Conservation (phyloP, 176 grass and related monocot species). For the Cenchrus fungigraminus region DNA sequence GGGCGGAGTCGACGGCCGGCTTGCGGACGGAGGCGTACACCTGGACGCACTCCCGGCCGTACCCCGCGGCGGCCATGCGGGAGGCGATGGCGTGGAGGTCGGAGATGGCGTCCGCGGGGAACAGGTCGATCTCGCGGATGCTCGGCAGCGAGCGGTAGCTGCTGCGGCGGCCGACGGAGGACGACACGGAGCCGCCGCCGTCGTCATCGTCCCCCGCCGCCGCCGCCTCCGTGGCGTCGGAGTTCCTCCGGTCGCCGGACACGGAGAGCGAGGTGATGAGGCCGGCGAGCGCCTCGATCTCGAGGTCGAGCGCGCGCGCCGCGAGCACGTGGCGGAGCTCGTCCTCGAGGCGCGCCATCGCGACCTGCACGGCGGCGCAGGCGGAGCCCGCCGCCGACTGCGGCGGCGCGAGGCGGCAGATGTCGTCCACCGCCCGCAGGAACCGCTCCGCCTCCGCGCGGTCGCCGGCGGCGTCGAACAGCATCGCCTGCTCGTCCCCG, state of each 20-base stretch:
- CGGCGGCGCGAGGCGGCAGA: slow-evolving; percentile 52
- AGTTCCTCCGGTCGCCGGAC: slow-evolving; percentile 38
- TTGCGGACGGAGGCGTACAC: slow-evolving; percentile 88
- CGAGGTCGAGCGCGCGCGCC: slow-evolving; percentile 58
- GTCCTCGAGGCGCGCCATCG: slow-evolving; percentile 82
- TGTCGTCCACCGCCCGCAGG: slow-evolving; percentile 68
- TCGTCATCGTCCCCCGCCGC: slow-evolving; percentile 20
- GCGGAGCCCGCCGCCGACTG: slow-evolving; percentile 3
- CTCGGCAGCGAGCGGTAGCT: slow-evolving; percentile 68
- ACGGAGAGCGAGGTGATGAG: slow-evolving; percentile 55
- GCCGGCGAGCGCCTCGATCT: slow-evolving; percentile 58
- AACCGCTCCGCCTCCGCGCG: slow-evolving; percentile 59
- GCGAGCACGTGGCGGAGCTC: slow-evolving; percentile 72
- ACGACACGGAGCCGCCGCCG: slow-evolving; percentile 24
- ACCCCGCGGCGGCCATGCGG: slow-evolving; percentile 69
- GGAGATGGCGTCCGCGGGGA: slow-evolving; percentile 67
- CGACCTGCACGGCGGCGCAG: slow-evolving; percentile 53
- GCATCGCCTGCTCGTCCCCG: slow-evolving; percentile 52
- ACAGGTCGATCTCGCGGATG: slow-evolving; percentile 90
- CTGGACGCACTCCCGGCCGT: slow-evolving; percentile 94
- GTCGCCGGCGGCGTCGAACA: slow-evolving; percentile 46
- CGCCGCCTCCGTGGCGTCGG: background rate
- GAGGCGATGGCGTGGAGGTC: slow-evolving; percentile 75
- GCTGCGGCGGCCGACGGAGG: slow-evolving; percentile 57
- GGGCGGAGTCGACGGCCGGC: slow-evolving; percentile 67